phyloP scores from a whole-genome alignment of 1,284 basidiomycete species.

The Mycena citricolor region DNA sequence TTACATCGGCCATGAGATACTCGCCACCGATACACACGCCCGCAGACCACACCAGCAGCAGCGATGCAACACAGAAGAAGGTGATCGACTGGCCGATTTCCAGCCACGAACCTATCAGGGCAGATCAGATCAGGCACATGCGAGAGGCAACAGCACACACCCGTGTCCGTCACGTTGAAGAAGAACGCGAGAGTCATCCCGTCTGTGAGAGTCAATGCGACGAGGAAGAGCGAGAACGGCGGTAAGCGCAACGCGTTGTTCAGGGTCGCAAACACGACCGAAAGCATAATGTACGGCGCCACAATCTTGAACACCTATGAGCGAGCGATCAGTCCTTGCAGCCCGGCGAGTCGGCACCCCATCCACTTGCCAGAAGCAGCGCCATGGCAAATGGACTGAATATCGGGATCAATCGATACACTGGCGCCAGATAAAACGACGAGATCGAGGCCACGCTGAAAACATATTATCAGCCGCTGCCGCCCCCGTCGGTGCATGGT shows the following conservation, averaged over 20 bases:
- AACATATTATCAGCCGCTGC: slow-evolving; percentile 4
- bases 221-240: slow-evolving; percentile 75
- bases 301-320: slow-evolving; percentile 80
- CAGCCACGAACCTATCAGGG: slow-evolving; percentile 70
- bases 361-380: slow-evolving; percentile 53
- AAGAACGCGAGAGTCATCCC: slow-evolving; percentile 82
- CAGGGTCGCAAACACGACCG: slow-evolving; percentile 65
- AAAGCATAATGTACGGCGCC: slow-evolving; percentile 76
- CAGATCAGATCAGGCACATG: neutral
- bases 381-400: slow-evolving; percentile 90
- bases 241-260: slow-evolving; percentile 67
- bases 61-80: slow-evolving; percentile 84
- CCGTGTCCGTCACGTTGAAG: slow-evolving; percentile 79
- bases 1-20: slow-evolving; percentile 52
- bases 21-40: slow-evolving; percentile 72
- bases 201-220: slow-evolving; percentile 74
- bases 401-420: slow-evolving; percentile 84
- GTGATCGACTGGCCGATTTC: slow-evolving; percentile 89
- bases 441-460: slow-evolving; percentile 84
- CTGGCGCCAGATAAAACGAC: slow-evolving; percentile 89
- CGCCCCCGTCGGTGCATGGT: slow-evolving; percentile 4
- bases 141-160: slow-evolving; percentile 32
- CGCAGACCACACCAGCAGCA: slow-evolving; percentile 78
- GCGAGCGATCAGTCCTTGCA: too few relatives aligned
- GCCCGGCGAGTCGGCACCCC: neutral